A percentile compares a stretch with the other conserved stretches of the same genome.
Evolutionary conservation across 2,329 filamentous ascomycete genomes (phyloP).

Genomic region (Fusarium sp.): DNA sequence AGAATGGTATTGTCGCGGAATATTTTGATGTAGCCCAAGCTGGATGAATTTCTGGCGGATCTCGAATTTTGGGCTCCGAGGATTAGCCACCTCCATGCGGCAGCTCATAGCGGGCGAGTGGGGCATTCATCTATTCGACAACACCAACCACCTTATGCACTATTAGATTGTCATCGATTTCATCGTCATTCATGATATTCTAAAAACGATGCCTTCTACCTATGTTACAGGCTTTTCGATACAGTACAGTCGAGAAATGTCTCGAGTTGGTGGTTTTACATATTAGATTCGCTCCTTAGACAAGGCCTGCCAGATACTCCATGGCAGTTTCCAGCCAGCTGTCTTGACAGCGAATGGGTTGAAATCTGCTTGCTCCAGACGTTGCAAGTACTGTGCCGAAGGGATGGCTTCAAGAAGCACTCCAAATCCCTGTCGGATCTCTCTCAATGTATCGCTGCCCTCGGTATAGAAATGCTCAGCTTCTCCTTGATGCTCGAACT

Average conservation of each 20-base stretch:
- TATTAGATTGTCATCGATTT: background rate
- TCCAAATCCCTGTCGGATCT: slow-evolving; percentile 74
- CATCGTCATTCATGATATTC: slow-evolving; percentile 13
- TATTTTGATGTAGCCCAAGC: slow-evolving; percentile 19
- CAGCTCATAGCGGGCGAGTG: slow-evolving; percentile 28
- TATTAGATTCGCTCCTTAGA: slow-evolving; percentile 59
- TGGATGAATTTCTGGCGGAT: slow-evolving; percentile 39
- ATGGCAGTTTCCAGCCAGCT: slow-evolving; percentile 83
- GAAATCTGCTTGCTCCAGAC: slow-evolving; percentile 84
- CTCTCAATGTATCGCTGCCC: slow-evolving; percentile 51
- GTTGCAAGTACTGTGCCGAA: slow-evolving; percentile 80
- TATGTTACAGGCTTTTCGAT: slow-evolving; percentile 24
- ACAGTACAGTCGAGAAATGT: background rate
- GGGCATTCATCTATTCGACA: background rate
- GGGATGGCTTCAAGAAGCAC: slow-evolving; percentile 84
- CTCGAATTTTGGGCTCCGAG: slow-evolving; percentile 45
- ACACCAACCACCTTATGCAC: background rate
- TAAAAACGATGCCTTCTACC: slow-evolving; percentile 22
- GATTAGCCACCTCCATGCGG: slow-evolving; percentile 43
- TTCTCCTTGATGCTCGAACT: slow-evolving; percentile 88
- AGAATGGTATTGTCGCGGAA: slow-evolving; percentile 28
- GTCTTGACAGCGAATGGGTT: slow-evolving; percentile 77
- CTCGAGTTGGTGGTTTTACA: slow-evolving; percentile 3
- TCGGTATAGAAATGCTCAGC: slow-evolving; percentile 68
- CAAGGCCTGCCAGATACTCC: slow-evolving; percentile 70